These are phyloP conservation scores for Microsporum ferrugineum DNA, from an alignment of 2,329 filamentous ascomycete genomes.

Conservation along the genomic window DNA sequence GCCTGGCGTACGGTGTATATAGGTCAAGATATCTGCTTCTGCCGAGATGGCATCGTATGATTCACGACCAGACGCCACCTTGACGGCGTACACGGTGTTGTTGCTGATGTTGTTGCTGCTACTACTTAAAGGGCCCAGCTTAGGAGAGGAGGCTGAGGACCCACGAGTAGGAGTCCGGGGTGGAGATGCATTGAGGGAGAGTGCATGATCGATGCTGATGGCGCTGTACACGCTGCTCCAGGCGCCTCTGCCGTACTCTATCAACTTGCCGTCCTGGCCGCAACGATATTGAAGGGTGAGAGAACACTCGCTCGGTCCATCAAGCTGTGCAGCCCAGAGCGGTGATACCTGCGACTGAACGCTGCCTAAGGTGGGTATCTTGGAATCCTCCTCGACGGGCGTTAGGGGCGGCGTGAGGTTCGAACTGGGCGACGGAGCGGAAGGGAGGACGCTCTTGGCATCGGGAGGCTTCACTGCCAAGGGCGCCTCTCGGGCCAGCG, in stretches of 20 bases:
- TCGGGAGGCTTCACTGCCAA: slow-evolving; percentile 11
- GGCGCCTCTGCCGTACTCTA: slow-evolving; percentile 35
- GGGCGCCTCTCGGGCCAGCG: neutral
- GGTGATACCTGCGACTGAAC: neutral
- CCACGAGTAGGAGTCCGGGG: slow-evolving; percentile 28
- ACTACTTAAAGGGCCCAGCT: slow-evolving; percentile 7
- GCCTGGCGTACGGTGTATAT: slow-evolving; percentile 24
- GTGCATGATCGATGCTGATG: neutral
- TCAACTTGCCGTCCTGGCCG: slow-evolving; percentile 19
- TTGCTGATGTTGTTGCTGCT: neutral
- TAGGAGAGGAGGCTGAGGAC: slow-evolving; percentile 3
- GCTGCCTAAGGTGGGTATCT: neutral
- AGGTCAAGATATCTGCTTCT: slow-evolving; percentile 35
- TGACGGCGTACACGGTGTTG: slow-evolving; percentile 32
- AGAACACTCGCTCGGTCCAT: slow-evolving; percentile 21
- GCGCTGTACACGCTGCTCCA: slow-evolving; percentile 41
- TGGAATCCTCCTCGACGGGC: slow-evolving; percentile 17
- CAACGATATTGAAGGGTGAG: slow-evolving; percentile 25
- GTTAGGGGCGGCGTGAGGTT: slow-evolving; percentile 28
- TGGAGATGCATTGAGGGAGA: slow-evolving; percentile 8
- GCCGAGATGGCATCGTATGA: slow-evolving; percentile 30
- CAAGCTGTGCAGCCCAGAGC: neutral
- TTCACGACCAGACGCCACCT: slow-evolving; percentile 33
- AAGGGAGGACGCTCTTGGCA: slow-evolving; percentile 6
- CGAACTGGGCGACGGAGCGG: slow-evolving; percentile 6